These are phyloP conservation scores for Colletotrichum costaricense DNA, from an alignment of 2,329 filamentous ascomycete species.

Conservation along the genomic window DNA sequence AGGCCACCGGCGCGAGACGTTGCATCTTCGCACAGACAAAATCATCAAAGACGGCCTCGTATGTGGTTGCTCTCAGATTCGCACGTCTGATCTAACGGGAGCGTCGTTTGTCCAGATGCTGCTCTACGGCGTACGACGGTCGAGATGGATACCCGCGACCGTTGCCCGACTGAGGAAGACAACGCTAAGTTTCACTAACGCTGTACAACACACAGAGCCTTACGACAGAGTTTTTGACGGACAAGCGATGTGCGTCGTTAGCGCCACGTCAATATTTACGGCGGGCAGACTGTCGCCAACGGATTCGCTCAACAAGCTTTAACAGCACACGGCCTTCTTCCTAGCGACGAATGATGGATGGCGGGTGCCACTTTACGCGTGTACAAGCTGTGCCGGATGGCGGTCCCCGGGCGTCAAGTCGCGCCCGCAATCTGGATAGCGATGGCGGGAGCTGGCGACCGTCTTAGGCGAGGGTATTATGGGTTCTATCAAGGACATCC, in stretches of 20 bases:
- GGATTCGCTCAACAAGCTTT: constrained; percentile 28
- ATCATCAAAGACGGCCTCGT: constrained; percentile 7
- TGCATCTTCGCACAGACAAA: constrained; percentile 30
- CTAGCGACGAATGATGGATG: constrained; percentile 14
- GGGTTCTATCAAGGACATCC: constrained; percentile 26
- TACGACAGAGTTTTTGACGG: constrained; percentile 27
- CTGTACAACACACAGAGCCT: constrained; percentile 18
- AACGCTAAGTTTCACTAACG: constrained; percentile 31
- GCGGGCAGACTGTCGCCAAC: constrained; percentile 16
- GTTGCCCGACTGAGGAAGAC: constrained; percentile 18
- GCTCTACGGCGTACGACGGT: constrained; percentile 7
- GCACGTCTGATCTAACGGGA: constrained; percentile 27
- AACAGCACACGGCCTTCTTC: constrained; percentile 14
- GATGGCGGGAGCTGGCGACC: constrained; percentile 30
- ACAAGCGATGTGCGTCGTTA: constrained; percentile 20
- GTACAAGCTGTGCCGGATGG: constrained; percentile 20
- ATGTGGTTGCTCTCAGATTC: constrained; percentile 8
- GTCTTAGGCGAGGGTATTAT: constrained; percentile 15
- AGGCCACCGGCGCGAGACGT: constrained; percentile 25
- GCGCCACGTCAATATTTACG: constrained; percentile 14
- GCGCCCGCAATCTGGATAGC: constrained; percentile 11
- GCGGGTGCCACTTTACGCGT: constrained; percentile 41
- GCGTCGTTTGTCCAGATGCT: background rate
- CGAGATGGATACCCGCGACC: constrained; percentile 17
- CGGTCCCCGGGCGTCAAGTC: constrained; percentile 8